Evolutionary conservation across 768 basidiomycete species (phyloP).

Genomic region (Hebeloma cylindrosporum): DNA sequence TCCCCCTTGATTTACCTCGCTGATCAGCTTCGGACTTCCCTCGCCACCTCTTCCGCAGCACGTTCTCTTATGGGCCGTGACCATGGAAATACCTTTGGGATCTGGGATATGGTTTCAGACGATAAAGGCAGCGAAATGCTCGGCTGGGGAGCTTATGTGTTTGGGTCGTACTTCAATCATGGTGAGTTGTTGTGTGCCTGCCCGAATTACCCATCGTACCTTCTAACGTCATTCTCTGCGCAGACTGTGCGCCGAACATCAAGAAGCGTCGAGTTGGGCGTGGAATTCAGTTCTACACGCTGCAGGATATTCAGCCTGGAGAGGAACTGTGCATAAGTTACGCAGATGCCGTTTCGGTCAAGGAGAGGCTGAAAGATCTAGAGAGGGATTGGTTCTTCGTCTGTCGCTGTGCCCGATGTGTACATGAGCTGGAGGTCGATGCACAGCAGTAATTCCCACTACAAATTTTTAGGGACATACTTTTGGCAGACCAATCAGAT

Average conservation of each 20-base stretch:
- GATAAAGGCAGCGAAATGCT: conserved; percentile 59
- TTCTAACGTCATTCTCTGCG: conserved; percentile 1
- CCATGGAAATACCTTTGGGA: conserved; percentile 66
- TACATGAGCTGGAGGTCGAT: conserved; percentile 22
- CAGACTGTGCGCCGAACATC: conserved; percentile 56
- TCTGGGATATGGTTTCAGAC: conserved; percentile 55
- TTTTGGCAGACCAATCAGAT: too few species aligned
- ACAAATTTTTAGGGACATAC: too few species aligned
- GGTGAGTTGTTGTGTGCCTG: conserved; percentile 36
- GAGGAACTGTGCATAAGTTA: conserved; percentile 65
- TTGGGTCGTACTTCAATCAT: conserved; percentile 70
- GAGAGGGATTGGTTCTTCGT: conserved; percentile 56
- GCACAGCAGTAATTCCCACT: neutral
- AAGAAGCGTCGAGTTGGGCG: conserved; percentile 42
- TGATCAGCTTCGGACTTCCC: conserved; percentile 26
- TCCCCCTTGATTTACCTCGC: conserved; percentile 5
- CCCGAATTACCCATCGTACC: neutral
- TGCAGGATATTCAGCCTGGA: conserved; percentile 40
- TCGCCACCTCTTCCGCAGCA: conserved; percentile 42
- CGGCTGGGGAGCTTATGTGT: conserved; percentile 62
- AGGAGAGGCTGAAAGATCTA: conserved; percentile 41
- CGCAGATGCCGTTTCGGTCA: conserved; percentile 30
- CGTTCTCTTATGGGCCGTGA: conserved; percentile 60
- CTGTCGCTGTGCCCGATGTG: conserved; percentile 50
- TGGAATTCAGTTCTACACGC: conserved; percentile 47